These are phyloP conservation scores for Fusarium sp. DNA, from an alignment of 2,329 filamentous ascomycete genomes.

Conservation along the genomic window DNA sequence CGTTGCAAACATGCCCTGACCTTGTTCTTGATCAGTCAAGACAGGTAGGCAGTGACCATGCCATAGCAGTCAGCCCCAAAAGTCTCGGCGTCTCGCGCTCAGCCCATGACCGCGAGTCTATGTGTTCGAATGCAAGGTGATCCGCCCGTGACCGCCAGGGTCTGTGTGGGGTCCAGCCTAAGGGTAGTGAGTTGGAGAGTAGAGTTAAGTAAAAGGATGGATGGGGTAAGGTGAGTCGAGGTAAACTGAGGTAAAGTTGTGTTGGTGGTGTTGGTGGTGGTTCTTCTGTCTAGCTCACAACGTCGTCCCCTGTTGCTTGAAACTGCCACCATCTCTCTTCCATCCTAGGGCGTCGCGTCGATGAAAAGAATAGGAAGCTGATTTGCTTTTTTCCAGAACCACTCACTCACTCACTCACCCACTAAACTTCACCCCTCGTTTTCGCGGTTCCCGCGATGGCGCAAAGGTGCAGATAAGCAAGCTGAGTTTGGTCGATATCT, in stretches of 20 bases:
- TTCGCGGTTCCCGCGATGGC: background rate
- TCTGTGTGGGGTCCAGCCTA: slow-evolving; percentile 2
- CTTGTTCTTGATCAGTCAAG: background rate
- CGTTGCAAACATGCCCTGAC: background rate
- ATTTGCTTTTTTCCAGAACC: slow-evolving; percentile 13
- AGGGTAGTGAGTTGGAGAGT: background rate
- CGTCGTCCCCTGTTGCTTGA: slow-evolving; percentile 2
- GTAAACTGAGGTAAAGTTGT: background rate
- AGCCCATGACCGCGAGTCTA: slow-evolving; percentile 21
- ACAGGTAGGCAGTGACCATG: background rate
- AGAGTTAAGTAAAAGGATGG: background rate
- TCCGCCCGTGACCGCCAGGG: slow-evolving; percentile 15
- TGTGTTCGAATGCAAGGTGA: background rate
- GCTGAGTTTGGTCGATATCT: background rate
- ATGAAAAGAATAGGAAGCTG: background rate
- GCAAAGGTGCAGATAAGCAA: background rate
- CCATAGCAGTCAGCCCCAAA: background rate
- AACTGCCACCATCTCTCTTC: slow-evolving; percentile 13
- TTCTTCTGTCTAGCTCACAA: background rate
- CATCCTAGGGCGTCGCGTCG: background rate
- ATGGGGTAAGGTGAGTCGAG: background rate
- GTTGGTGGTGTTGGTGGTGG: background rate
- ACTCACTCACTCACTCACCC: background rate
- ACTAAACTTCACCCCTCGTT: slow-evolving; percentile 1
- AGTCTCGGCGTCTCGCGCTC: slow-evolving; percentile 17